A percentile compares a stretch with the other conserved stretches of the same genome.
Evolutionary conservation across 352 stramenopile genomes (phyloP).

Genomic region (Globisporangium polare): DNA sequence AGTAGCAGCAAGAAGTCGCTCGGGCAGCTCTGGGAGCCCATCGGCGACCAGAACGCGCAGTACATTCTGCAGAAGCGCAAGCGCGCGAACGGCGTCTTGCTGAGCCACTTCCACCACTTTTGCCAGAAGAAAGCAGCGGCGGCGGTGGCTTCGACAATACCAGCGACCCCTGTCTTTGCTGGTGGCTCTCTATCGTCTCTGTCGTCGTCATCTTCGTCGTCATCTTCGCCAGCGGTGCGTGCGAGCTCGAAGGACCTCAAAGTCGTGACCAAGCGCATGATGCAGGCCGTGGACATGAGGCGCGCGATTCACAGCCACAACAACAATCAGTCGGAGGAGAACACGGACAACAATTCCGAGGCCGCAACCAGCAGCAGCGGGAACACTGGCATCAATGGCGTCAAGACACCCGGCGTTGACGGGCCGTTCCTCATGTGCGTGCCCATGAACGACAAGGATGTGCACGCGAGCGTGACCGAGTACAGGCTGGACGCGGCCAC

Average conservation of each 20-base stretch:
- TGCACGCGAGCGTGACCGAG: constrained; percentile 56
- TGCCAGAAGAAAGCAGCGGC: constrained; percentile 3
- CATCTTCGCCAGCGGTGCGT: not conserved
- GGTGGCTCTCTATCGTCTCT: not conserved
- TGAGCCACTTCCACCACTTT: constrained; percentile 63
- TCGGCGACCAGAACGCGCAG: constrained; percentile 71
- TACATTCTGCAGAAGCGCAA: constrained; percentile 46
- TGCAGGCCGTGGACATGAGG: constrained; percentile 41
- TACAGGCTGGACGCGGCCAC: constrained; percentile 36
- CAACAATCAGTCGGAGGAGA: not conserved
- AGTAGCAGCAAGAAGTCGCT: constrained; percentile 33
- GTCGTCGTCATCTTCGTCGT: not conserved
- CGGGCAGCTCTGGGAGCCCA: constrained; percentile 64
- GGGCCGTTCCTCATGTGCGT: constrained; percentile 55
- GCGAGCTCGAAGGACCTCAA: constrained; percentile 36
- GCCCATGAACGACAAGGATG: constrained; percentile 64
- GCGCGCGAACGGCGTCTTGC: constrained; percentile 44
- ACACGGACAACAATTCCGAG: not conserved
- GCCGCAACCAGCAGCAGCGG: not conserved
- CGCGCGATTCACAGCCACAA: not conserved
- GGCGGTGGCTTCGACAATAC: not conserved
- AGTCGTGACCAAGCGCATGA: constrained; percentile 43
- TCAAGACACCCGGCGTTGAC: not conserved
- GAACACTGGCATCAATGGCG: not conserved
- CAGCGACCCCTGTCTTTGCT: not conserved